Evolutionary conservation across 1,139 yeast genomes (phyloP).

Genomic region (Saccharomyces hybrid): DNA sequence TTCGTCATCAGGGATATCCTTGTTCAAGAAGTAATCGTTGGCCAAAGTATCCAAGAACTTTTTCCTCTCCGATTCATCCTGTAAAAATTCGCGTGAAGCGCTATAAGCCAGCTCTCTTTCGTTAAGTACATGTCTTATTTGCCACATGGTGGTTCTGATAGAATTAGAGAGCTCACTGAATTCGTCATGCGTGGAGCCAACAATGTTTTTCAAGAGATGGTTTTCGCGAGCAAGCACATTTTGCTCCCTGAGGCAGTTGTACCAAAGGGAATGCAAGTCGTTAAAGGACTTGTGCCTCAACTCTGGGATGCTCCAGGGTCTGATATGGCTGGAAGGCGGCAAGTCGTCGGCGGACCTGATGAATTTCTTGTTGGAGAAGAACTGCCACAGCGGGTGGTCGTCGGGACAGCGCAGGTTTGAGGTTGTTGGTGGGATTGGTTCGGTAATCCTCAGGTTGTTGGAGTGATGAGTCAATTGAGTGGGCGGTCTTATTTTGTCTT

Average conservation of each 20-base stretch:
- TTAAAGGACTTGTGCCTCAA: slow-evolving; percentile 86
- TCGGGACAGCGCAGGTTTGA: slow-evolving; percentile 65
- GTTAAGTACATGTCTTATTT: slow-evolving; percentile 77
- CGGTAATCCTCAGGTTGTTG: slow-evolving; percentile 45
- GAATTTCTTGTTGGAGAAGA: slow-evolving; percentile 59
- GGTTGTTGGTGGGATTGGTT: slow-evolving; percentile 83
- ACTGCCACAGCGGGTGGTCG: slow-evolving; percentile 93
- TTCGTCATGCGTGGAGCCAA: slow-evolving; percentile 33
- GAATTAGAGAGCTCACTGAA: slow-evolving; percentile 37
- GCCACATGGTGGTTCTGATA: slow-evolving; percentile 54
- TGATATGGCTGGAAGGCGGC: slow-evolving; percentile 41
- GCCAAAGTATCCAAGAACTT: not conserved
- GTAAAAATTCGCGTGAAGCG: slow-evolving; percentile 43
- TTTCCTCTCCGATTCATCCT: slow-evolving; percentile 32
- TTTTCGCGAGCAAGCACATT: slow-evolving; percentile 73
- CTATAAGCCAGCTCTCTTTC: slow-evolving; percentile 74
- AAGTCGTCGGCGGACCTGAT: slow-evolving; percentile 55
- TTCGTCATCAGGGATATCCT: slow-evolving; percentile 49
- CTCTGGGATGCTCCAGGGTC: slow-evolving; percentile 85
- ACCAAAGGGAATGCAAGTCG: slow-evolving; percentile 89
- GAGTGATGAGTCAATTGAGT: slow-evolving; percentile 27
- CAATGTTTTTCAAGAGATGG: slow-evolving; percentile 38
- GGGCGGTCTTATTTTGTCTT: slow-evolving; percentile 16
- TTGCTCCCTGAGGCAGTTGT: slow-evolving; percentile 72
- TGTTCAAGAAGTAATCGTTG: slow-evolving; percentile 46